Conservation (phyloP, 2,329 filamentous ascomycete genomes). For the Botrytis cinerea region DNA sequence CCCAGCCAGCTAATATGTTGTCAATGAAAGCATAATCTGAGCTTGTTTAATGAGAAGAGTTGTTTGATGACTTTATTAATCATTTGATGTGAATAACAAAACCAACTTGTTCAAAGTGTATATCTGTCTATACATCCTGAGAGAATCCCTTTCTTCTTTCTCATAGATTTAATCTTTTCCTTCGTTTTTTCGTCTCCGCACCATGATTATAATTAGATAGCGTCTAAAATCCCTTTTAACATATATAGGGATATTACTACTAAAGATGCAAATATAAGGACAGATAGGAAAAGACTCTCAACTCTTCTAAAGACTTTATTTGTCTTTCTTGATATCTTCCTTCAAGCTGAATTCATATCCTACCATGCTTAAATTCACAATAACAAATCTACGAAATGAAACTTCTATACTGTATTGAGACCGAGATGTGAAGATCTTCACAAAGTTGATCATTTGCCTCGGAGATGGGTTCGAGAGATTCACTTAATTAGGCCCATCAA, state of each 20-base stretch:
- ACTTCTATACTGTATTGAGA: not conserved
- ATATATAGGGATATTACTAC: not conserved
- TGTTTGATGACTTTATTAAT: not conserved
- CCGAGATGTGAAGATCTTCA: not conserved
- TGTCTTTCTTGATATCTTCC: not conserved
- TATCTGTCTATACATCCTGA: not conserved
- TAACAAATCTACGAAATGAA: not conserved
- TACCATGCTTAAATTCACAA: not conserved
- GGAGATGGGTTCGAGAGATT: not conserved
- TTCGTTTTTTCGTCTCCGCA: not conserved
- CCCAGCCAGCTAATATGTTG: rapidly evolving
- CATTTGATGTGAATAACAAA: not conserved
- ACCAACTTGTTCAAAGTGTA: rapidly evolving
- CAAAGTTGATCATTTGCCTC: not conserved
- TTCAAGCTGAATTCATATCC: not conserved
- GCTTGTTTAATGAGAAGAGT: not conserved
- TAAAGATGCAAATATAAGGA: not conserved
- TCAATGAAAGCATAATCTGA: not conserved
- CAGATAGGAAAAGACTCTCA: not conserved
- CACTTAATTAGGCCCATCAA: not conserved
- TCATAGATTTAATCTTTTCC: rapidly evolving
- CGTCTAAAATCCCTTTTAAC: rapidly evolving
- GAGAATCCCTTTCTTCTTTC: not conserved
- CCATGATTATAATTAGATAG: not conserved
- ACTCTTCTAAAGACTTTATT: not conserved